Evolutionary conservation across 1,284 basidiomycete genomes (phyloP).

Genomic region (Cerrena zonata): DNA sequence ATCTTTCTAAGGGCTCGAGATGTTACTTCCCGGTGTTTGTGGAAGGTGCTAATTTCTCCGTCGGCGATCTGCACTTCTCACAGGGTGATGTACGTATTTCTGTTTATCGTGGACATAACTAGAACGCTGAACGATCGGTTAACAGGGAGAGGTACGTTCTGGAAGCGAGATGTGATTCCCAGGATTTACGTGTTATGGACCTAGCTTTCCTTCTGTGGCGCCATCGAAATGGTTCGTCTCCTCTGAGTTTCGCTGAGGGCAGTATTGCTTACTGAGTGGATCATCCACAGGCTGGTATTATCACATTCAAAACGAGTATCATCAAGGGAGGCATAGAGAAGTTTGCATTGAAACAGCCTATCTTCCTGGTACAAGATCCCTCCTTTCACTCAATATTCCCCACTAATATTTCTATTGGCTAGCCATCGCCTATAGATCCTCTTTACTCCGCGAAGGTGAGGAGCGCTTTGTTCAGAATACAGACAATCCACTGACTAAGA

Average conservation of each 20-base stretch:
- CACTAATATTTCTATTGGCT: not conserved
- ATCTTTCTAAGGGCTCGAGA: conserved; percentile 61
- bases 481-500: not conserved
- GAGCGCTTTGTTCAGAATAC: not conserved
- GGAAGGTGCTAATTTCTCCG: conserved; percentile 69
- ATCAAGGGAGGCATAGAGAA: conserved; percentile 74
- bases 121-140: not conserved
- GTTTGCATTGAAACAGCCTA: conserved; percentile 70
- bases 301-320: conserved; percentile 68
- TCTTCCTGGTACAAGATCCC: conserved; percentile 49
- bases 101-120: not conserved
- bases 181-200: not conserved
- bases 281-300: conserved; percentile 47
- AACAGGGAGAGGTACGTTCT: not conserved
- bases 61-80: conserved; percentile 78
- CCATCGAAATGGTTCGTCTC: conserved; percentile 67
- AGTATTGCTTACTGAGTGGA: not conserved
- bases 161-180: not conserved
- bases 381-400: not conserved
- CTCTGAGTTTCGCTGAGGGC: too few species aligned
- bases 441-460: conserved; percentile 61
- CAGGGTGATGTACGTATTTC: conserved; percentile 61
- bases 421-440: conserved; percentile 71
- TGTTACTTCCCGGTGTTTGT: conserved; percentile 79
- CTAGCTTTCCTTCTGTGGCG: conserved; percentile 68